Conservation (phyloP, 192 early-diverging fungal species). For the Dimargaris cristalligena region DNA sequence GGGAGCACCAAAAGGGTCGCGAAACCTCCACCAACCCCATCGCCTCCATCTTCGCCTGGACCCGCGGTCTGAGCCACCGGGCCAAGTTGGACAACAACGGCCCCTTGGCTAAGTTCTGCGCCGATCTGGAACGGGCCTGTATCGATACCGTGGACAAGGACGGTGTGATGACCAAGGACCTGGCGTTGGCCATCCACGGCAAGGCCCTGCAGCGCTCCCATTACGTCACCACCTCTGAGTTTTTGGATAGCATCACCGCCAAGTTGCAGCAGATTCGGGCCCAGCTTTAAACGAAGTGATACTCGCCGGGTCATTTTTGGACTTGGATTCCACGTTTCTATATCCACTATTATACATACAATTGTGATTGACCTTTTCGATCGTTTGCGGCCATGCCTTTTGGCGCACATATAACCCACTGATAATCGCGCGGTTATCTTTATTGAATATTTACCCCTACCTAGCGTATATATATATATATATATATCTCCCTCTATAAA, state of each 20-base stretch:
- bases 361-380: no score
- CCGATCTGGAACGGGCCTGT: constrained; percentile 72
- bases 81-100: constrained; percentile 80
- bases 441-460: no score
- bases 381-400: no score
- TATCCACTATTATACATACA: no score
- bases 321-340: no score
- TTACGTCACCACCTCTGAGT: constrained; percentile 76
- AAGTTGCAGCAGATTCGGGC: constrained; percentile 22
- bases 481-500: no score
- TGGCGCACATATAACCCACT: no score
- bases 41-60: constrained; percentile 92
- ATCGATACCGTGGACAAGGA: constrained; percentile 71
- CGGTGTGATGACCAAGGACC: constrained; percentile 93
- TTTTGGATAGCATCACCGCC: constrained; percentile 69
- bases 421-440: no score
- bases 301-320: no score
- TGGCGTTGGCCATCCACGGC: constrained; percentile 89
- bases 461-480: no score
- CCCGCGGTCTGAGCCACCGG: constrained; percentile 84
- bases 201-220: constrained; percentile 58
- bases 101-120: constrained; percentile 52
- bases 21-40: constrained; percentile 94
- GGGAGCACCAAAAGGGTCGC: constrained; percentile 90
- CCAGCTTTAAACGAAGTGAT: constrained; percentile 8